phyloP scores from a whole-genome alignment of 2,329 filamentous ascomycete species.

The Claviceps africana region DNA sequence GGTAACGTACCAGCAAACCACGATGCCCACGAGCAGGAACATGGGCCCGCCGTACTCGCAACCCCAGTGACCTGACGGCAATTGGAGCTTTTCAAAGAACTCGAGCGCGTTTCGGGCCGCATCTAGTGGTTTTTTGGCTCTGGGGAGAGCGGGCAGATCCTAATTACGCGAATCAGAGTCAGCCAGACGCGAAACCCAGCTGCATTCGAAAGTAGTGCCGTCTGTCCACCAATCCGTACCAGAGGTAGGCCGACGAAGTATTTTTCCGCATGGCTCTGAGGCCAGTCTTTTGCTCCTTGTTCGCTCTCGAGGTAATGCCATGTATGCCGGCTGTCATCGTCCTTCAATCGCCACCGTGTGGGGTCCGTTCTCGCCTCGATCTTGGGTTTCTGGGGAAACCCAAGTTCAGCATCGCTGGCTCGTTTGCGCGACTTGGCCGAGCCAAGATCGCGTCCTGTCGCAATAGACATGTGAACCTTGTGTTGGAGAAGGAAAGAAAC shows the following conservation, averaged over 20 bases:
- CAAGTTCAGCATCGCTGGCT: conserved; percentile 23
- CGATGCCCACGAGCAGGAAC: conserved; percentile 79
- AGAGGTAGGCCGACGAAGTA: conserved; percentile 70
- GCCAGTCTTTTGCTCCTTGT: conserved; percentile 60
- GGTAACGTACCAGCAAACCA: conserved; percentile 79
- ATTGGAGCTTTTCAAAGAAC: conserved; percentile 82
- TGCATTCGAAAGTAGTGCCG: not conserved
- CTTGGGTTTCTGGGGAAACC: conserved; percentile 30
- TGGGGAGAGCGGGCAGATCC: conserved; percentile 59
- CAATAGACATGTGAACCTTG: conserved; percentile 14
- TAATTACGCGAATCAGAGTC: conserved; percentile 20
- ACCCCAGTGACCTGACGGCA: conserved; percentile 83
- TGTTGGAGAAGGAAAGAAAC: not conserved
- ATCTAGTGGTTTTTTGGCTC: conserved; percentile 58
- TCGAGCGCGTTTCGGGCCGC: conserved; percentile 68
- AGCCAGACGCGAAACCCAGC: not conserved
- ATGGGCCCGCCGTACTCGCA: conserved; percentile 97
- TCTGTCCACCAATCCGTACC: conserved; percentile 35
- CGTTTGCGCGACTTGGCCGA: conserved; percentile 28
- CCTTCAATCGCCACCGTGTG: conserved; percentile 68
- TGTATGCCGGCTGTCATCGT: conserved; percentile 74
- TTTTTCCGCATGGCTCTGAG: conserved; percentile 78
- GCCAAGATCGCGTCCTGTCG: conserved; percentile 17
- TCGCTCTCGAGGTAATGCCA: conserved; percentile 83
- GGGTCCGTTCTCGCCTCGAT: conserved; percentile 56